Base-by-base conservation (phyloP, 2,329 filamentous ascomycete species). In the Aspergillus fumigatiaffinis region DNA sequence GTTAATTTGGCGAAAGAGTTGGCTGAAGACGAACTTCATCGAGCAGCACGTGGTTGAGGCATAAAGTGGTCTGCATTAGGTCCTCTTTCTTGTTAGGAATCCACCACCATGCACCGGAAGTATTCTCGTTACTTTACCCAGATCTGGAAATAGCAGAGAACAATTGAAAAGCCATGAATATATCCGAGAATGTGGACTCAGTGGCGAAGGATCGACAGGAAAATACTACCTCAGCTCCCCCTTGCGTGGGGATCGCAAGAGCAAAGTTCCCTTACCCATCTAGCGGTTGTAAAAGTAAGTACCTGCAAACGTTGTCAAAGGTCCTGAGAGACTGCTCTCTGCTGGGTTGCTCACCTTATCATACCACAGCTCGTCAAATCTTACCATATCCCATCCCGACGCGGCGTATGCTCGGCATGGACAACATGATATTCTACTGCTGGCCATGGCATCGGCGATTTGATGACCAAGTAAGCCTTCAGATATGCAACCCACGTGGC, bases 401-500 rank as follows among this genome's bases (percentile, higher is more conserved):
- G 9, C 20, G 12, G n/a, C 42, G 3, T 14, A 46, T 23, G 20
- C 42, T 23, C 20, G n/a, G 17, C 3, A n/a, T 35, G 23, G 26
- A 35, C 28, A 32, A 32, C 28, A 32, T 10, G 49, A n/a, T 10
- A 35, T 51, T 35, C 20, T 20, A 21, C 26, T 4, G 10, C 14
- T 51, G 14, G 49, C 23, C 47, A 25, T 49, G 47, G 7, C 10
- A 21, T 51, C 28, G n/a, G 42, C 21, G 42, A 23, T 46, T 17
- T 38, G 32, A 32, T 17, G 32, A 3, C 14, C 32, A 38, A 38
- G 14, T 17, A 17, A 38, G 32, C 32, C 14, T 7, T 17, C 14
- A 46, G n/a, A 46, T 46, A 21, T 51, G 26, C 28, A n/a, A 10
- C 44, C 38, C 52, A 67, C 61, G 65, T 68, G 65, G 66, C 60